A percentile compares a stretch with the other conserved stretches of the same genome.
phyloP scores from a whole-genome alignment of 257 asterid species.

The Gentiana straminea region DNA sequence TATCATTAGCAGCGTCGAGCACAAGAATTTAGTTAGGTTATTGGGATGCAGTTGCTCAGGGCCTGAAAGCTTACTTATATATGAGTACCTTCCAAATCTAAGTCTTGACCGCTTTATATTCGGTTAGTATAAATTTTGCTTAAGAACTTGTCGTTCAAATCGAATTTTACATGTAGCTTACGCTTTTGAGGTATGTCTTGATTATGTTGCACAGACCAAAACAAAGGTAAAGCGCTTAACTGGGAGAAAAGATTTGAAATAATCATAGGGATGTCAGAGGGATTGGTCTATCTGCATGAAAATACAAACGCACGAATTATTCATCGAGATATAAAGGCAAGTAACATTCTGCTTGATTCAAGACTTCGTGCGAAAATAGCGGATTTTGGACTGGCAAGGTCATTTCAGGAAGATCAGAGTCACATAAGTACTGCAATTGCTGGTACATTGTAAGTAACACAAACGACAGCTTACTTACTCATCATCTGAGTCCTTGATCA shows the following conservation, averaged over 20 bases:
- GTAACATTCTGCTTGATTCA: conserved; percentile 33
- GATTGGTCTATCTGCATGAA: conserved; percentile 37
- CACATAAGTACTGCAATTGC: conserved; percentile 45
- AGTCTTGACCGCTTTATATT: conserved; percentile 77
- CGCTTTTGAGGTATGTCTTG: not conserved
- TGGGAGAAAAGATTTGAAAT: conserved; percentile 42
- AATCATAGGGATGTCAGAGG: conserved; percentile 36
- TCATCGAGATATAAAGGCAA: conserved; percentile 39
- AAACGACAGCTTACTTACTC: not conserved
- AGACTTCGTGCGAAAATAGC: conserved; percentile 31
- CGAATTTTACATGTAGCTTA: not conserved
- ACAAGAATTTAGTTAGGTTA: conserved; percentile 74
- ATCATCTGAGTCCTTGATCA: too few relatives aligned
- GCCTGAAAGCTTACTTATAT: conserved; percentile 94
- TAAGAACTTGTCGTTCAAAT: not conserved
- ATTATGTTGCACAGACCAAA: conserved; percentile 16
- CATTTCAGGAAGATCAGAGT: conserved; percentile 40
- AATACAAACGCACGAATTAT: conserved; percentile 22
- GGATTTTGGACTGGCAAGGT: conserved; percentile 43
- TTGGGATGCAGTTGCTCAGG: conserved; percentile 90
- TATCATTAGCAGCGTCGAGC: conserved; percentile 82
- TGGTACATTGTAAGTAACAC: conserved; percentile 28
- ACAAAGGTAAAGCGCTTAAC: conserved; percentile 23
- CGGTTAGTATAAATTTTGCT: conserved; percentile 31
- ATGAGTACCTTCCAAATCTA: conserved; percentile 56